Evolutionary conservation across 495 filamentous ascomycete genomes (phyloP).

Genomic region (Neurospora sp.): DNA sequence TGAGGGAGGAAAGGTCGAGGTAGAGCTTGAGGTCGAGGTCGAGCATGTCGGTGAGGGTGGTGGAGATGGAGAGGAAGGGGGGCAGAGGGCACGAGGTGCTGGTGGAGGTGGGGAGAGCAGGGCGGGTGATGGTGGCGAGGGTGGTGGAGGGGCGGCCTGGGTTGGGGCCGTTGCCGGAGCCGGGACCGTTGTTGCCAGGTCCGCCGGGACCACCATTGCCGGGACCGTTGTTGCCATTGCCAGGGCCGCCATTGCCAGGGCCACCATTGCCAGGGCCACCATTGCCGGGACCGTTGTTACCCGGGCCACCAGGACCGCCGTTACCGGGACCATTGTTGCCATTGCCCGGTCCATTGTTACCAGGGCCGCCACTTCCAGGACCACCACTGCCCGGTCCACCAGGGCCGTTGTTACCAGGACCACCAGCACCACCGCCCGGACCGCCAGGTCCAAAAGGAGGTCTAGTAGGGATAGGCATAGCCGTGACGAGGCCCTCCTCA

Average conservation of each 20-base stretch:
- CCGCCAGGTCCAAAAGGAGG: neutral
- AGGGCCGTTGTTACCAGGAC: no score
- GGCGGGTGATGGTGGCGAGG: neutral
- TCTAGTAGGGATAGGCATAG: neutral
- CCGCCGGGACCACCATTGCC: neutral
- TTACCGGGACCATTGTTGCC: neutral
- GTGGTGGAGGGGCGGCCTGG: neutral
- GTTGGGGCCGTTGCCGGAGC: neutral
- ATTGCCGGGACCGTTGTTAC: neutral
- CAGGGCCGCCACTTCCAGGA: neutral
- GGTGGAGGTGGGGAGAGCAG: neutral
- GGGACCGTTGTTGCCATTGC: neutral
- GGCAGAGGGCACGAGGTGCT: neutral
- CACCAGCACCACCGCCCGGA: neutral
- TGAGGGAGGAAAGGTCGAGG: conserved; percentile 4
- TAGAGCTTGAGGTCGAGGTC: conserved; percentile 6
- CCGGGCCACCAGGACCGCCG: no score
- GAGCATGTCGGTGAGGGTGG: conserved; percentile 1
- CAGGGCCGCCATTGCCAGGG: neutral
- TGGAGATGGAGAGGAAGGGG: neutral
- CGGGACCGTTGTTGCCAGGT: no score
- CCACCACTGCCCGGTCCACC: neutral
- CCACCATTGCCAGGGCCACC: neutral
- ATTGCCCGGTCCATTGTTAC: neutral
- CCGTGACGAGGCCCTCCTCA: neutral